A percentile compares a stretch with the other conserved stretches of the same genome.
These are phyloP conservation scores for Tilletia caries DNA, from an alignment of 1,284 basidiomycete genomes.

Conservation along the genomic window DNA sequence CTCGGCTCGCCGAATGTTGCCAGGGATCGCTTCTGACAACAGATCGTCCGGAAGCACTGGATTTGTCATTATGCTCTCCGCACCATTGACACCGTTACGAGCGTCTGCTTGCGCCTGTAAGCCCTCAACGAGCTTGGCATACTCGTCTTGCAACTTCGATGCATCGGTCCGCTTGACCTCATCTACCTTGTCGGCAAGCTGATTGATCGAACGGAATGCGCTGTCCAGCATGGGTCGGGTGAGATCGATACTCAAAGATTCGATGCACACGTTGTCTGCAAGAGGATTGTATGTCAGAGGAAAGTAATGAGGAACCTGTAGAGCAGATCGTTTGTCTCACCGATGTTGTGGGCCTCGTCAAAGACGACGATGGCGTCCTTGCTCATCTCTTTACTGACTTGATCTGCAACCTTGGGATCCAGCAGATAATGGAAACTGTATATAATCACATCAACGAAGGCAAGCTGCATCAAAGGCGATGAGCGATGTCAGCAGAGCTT, in stretches of 20 bases:
- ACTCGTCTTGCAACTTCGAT: constrained; percentile 91
- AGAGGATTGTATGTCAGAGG: constrained; percentile 5
- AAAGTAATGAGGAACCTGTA: too few relatives aligned
- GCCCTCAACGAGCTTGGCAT: constrained; percentile 91
- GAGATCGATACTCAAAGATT: constrained; percentile 93
- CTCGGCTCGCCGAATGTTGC: constrained; percentile 96
- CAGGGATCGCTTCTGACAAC: constrained; percentile 89
- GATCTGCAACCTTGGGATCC: constrained; percentile 98
- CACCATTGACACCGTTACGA: constrained; percentile 57
- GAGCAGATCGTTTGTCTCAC: constrained; percentile 57
- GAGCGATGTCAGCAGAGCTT: background rate
- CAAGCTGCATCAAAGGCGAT: constrained; percentile 65
- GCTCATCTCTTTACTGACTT: constrained; percentile 94
- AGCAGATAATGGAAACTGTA: constrained; percentile 99
- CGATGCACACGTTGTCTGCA: constrained; percentile 95
- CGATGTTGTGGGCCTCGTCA: constrained; percentile 99
- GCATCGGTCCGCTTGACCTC: constrained; percentile 96
- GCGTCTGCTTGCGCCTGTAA: constrained; percentile 64
- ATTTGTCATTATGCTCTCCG: constrained; percentile 77
- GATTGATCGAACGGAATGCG: constrained; percentile 81
- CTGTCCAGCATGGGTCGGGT: constrained; percentile 98
- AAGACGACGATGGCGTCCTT: constrained; percentile 99
- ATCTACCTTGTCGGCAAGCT: constrained; percentile 85
- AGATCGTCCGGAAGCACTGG: constrained; percentile 94
- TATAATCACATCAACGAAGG: constrained; percentile 92